Evolutionary conservation across 805 yeast species (phyloP).

Genomic region (Lipomyces spencermartinsiae): DNA sequence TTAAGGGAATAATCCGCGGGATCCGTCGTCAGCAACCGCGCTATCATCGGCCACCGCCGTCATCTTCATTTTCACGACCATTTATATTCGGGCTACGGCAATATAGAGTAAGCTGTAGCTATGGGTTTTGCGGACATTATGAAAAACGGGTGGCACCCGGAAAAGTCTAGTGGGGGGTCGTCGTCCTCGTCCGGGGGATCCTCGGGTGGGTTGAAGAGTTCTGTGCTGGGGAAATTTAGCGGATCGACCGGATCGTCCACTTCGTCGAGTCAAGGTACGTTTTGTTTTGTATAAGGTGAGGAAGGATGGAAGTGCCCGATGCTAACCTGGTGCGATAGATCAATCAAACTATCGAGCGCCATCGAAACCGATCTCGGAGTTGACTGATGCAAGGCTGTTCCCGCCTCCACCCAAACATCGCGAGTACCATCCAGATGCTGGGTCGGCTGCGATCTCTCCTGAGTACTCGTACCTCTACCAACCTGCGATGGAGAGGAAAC

Average conservation of each 20-base stretch:
- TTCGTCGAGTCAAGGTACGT: neutral
- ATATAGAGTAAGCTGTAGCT: neutral
- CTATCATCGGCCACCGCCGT: neutral
- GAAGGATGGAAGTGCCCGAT: neutral
- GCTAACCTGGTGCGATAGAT: neutral
- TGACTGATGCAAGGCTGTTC: slow-evolving; percentile 47
- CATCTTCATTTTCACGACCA: neutral
- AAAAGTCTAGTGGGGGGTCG: slow-evolving; percentile 7
- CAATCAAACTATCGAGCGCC: slow-evolving; percentile 29
- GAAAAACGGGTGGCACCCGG: slow-evolving; percentile 41
- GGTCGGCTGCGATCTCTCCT: slow-evolving; percentile 32
- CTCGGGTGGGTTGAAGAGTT: neutral
- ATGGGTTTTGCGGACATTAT: slow-evolving; percentile 36
- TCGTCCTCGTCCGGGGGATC: slow-evolving; percentile 19
- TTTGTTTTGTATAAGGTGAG: neutral
- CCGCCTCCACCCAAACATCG: slow-evolving; percentile 57
- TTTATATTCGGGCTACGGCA: neutral
- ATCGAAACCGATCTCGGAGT: slow-evolving; percentile 41
- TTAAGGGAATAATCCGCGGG: neutral
- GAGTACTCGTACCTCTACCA: slow-evolving; percentile 33
- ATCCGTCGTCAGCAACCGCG: neutral
- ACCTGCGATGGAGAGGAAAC: slow-evolving; percentile 34
- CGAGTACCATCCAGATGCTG: slow-evolving; percentile 45
- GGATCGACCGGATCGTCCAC: neutral
- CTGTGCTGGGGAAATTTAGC: neutral